Evolutionary conservation across 495 filamentous ascomycete genomes (phyloP), one percentile per base, ranked within the genome.

Genomic region (Ramalina intermedia): DNA sequence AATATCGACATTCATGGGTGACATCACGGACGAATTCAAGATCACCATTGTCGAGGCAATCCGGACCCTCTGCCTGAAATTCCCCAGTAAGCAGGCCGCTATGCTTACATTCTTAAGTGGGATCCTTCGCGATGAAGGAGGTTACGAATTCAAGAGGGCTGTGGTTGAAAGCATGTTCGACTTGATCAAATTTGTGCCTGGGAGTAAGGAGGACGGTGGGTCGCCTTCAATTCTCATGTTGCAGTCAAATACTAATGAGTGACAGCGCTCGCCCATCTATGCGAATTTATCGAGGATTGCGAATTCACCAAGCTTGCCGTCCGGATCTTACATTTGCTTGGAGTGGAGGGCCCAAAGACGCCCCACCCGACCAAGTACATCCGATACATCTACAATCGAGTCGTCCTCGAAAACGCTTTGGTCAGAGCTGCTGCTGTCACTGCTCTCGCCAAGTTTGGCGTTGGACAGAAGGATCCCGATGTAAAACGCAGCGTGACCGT

Each of bases 111-210:
- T 99, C 77, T 69, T 99, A 46, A 94, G 90, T 60, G 85, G 88
- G 21, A 93, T 96, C 38, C 68, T 99, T 44, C 78, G 91, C 14
- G 91, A 99, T 58, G 91, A 99, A 63, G 91, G 91, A 55, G 93
- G 91, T 41, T 99, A 95, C 61, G 93, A 96, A 46, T 96, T 96
- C 67, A 99, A 99, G 76, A 85, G 85, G 40, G 82, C 83, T 41
- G 91, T 99, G 20, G 90, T 99, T 41, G 93, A 96, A 70, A 94
- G 88, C 77, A 96, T 96, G 82, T 96, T 96, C 57, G 91, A 99
- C 63, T 72, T 99, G 39, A 99, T 99, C 66, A 95, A 96, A 61
- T 99, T 96, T 62, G 91, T 96, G 5, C 91, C 93, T 4, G 91
- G 95, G 37, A 93, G 87, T 56, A 94, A 93, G 68, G 91, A 96